Evolutionary conservation across 2,329 filamentous ascomycete genomes (phyloP), one percentile per base, ranked within the genome.

Genomic region (Neospermospora avenae): DNA sequence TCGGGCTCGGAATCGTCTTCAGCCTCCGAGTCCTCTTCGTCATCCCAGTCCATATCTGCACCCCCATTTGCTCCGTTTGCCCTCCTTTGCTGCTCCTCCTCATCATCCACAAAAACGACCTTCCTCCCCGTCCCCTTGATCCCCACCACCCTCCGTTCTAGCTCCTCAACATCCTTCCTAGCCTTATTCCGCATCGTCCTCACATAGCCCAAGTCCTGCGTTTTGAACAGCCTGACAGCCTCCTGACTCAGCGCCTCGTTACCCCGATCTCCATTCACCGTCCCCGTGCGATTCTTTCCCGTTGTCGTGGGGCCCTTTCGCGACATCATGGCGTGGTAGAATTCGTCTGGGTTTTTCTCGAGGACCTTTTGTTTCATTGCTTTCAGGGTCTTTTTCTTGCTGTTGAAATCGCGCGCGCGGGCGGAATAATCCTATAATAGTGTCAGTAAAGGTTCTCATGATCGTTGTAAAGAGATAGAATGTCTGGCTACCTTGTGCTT

Each of bases 401-500:
- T 80, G 70, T 84, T 85, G 78, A 84, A 86, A 72, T 89, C 86
- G 66, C 81, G 78, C 25, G 86, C 84, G 63, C 86, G 84, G 55
- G 85, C 81, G 49, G 81, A 80, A 74, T 88, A 88, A 73, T 88
- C 85, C 81, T 83, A 62, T 42, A 44, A n/a, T 25, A 13, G 3
- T 44, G n/a, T 54, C 42, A 58, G 55, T 58, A 62, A 20, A 39
- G 46, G 14, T 13, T 49, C 16, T 41, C 24, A 48, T 28, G 46
- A 51, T 22, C 42, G 18, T 39, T 20, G 5, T 22, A 39, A 24
- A 28, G 58, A 58, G 51, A 48, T 44, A 72, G 44, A 5, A 31
- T 6, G 28, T 31, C 28, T 31, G n/a, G n/a, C n/a, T 71, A 88
- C 87, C 79, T 97, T 97, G 82, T 95, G 90, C 78, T 99, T 98